Base-by-base conservation (phyloP, 148 eudicot species). In the Arctostaphylos glauca region DNA sequence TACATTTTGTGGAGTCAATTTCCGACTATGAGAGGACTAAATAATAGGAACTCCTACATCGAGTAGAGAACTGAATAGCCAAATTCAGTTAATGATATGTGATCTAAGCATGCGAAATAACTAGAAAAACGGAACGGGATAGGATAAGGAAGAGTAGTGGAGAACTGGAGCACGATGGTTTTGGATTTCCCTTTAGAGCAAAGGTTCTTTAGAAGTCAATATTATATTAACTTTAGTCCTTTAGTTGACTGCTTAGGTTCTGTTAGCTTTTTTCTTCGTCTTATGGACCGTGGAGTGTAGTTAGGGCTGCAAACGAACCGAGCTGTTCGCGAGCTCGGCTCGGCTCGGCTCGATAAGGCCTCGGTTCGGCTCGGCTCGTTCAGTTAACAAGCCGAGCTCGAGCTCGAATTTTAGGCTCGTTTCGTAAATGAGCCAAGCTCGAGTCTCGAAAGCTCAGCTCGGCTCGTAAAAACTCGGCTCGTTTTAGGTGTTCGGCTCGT, bases 191-290 rank as follows among this genome's bases (percentile, higher is more conserved):
- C 84, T 23, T 38, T 74, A 10, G 0, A 62, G 74, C 50, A 52
- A 14, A 60, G 56, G 71, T 70, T 78, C 74, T 18, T 47, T 41
- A 82, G 41, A 81, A 60, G 21, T 41, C 52, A 3, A 82, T 25
- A 55, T 46, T 79, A 83, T 77, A 47, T 55, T 78, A 48, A 9
- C 38, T 56, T 25, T 71, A 38, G 85, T 55, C 54, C 31, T 56
- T 31, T 25, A 56, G 38, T 64, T 55, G 59, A 14, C 38, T 48
- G 66, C 16, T 55, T 71, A 10, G 60, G 80, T 76, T 73, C 23
- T 68, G 9, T 71, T 71, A 12, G 46, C 46, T 64, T 62, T 62
- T 48, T 46, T 19, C 38, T 25, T 0, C 47, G 60, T 79, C 74
- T 62, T 21, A 5, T 79, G 56, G 55, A 79, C 79, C 0, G 2